Conservation (phyloP, 768 basidiomycete species). For the Thelephora ganbajun region DNA sequence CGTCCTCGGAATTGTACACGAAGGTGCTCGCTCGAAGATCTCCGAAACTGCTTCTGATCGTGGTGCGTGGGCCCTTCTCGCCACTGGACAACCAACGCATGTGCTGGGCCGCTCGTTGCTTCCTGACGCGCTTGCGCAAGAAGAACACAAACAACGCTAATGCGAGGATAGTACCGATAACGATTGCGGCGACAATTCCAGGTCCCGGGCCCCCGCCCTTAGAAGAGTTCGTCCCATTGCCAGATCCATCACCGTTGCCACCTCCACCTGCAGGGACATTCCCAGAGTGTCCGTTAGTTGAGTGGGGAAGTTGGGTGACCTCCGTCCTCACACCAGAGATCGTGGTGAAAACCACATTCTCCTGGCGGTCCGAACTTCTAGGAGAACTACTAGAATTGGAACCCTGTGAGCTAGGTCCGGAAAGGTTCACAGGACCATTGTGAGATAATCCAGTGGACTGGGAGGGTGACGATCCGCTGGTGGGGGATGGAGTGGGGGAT, state of each 20-base stretch:
- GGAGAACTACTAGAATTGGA: no score
- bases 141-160: conserved; percentile 25
- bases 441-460: not conserved
- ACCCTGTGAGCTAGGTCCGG: no score
- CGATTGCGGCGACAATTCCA: conserved; percentile 31
- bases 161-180: conserved; percentile 18
- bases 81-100: conserved; percentile 31
- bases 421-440: no score
- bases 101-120: conserved; percentile 28
- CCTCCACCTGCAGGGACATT: not conserved
- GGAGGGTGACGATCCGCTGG: conserved; percentile 1
- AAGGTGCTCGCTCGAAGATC: conserved; percentile 3
- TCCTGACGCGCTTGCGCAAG: conserved; percentile 31
- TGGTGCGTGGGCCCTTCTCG: conserved; percentile 6
- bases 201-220: not conserved
- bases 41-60: conserved; percentile 6
- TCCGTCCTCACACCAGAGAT: no score
- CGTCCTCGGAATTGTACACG: no score
- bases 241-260: not conserved
- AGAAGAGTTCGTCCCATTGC: not conserved
- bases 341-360: no score
- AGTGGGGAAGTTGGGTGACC: not conserved
- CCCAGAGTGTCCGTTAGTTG: not conserved
- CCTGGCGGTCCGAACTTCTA: no score
- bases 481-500: not conserved